Evolutionary conservation across 176 grass and related monocot species (phyloP).

Genomic region (Aegilops tauschii): DNA sequence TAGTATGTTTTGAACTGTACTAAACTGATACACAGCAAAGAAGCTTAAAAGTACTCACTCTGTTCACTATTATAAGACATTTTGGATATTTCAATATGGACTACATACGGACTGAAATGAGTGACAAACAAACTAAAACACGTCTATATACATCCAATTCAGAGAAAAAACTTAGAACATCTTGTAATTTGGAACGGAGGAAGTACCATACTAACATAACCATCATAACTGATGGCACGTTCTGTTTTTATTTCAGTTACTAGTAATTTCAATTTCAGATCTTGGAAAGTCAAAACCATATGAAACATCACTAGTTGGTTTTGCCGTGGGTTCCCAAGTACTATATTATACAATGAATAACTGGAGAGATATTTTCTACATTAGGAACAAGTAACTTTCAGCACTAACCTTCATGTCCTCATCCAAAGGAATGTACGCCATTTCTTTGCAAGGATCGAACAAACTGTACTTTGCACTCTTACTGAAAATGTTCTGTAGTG

Average conservation of each 20-base stretch:
- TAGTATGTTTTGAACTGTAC: no score
- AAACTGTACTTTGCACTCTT: constrained; percentile 99
- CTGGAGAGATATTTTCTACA: background rate
- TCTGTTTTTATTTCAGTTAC: background rate
- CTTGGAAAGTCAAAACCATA: background rate
- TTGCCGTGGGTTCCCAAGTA: background rate
- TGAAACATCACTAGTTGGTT: background rate
- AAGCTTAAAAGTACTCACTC: no score
- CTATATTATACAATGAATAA: constrained; percentile 1
- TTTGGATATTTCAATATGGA: no score
- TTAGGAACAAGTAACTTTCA: constrained; percentile 7
- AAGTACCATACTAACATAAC: no score
- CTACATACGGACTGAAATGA: no score
- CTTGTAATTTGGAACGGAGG: no score
- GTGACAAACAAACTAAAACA: no score
- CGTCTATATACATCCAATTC: no score
- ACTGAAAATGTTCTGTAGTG: constrained; percentile 99
- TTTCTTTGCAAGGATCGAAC: constrained; percentile 99
- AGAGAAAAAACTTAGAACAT: no score
- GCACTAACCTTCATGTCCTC: constrained; percentile 98
- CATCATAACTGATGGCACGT: background rate
- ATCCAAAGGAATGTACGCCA: constrained; percentile 99
- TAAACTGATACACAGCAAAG: no score
- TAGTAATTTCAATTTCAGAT: background rate
- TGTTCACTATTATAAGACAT: no score